Evolutionary conservation across 2,329 filamentous ascomycete species (phyloP), one percentile per base, ranked within the genome.

Genomic region (Raffaelea deltoideospora): DNA sequence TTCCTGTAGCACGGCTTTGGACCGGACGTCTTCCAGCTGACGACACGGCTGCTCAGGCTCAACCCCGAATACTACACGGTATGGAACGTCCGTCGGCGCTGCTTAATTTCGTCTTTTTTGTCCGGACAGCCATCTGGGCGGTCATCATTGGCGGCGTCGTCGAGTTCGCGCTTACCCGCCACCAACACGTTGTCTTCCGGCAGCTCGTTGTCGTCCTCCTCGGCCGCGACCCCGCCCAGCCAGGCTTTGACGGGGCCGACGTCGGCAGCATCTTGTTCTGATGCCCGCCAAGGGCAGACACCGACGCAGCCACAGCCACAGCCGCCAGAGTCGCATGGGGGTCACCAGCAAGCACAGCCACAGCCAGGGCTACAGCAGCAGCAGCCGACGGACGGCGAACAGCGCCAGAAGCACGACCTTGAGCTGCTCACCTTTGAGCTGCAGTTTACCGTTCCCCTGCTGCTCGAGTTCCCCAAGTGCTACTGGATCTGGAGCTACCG

Each of bases 401-500:
- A n/a, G 5, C 35, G 26, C n/a, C 35, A 36, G 11, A 35, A 19
- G 14, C 6, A 17, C 31, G 49, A 64, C 35, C 42, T 63, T 30
- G 60, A 73, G 3, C 52, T 79, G 23, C 67, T 96, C 42, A 69
- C 72, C 33, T 64, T 70, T 38, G 90, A 98, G 53, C 65, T 98
- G 24, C 61, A 63, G 33, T 94, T 95, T 51, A 77, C 88, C 24
- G 72, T 95, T 29, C 83, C 84, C 1, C 68, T 98, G 17, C 70
- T 98, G 34, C 69, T 83, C 45, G 75, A 85, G 46, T 88, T 76
- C 46, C 90, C 90, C 7, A 98, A 98, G 56, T 96, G 90, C 65
- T 98, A 98, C 62, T 96, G 90, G 88, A 88, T 98, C 50, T 98
- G 90, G 90, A 93, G 94, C 48, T 88, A 95, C 57, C 78, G 90